Base-by-base conservation (phyloP, 352 stramenopile species). In the Phytophthora boehmeriae region DNA sequence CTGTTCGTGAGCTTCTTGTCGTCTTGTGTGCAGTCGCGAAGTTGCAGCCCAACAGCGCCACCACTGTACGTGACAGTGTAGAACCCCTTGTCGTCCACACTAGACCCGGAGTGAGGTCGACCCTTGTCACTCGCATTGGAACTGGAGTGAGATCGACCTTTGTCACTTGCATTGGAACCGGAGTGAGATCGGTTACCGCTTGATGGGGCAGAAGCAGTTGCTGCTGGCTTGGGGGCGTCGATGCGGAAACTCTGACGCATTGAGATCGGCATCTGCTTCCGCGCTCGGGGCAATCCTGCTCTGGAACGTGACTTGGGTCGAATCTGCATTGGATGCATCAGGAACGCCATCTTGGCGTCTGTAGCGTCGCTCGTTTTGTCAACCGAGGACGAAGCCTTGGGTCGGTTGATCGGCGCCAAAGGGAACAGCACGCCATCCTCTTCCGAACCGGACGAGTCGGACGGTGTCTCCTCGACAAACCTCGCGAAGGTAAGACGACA, bases 51-150 rank as follows among this genome's bases (percentile, higher is more conserved):
- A 5, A 88, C 68, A 11, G 72, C 49, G 10, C 78, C 78, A 25
- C 83, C 83, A 28, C 61, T 70, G 65, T 87, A 93, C 48, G 78
- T 52, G 52, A 91, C 72, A 42, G 83, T 87, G 67, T 88, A 93
- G 59, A 90, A 90, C 2, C 72, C 59, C 30, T 78, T 66, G 45
- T 82, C 78, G 49, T 75, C 59, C 20, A 65, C 63, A 38, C 46
- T 71, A 17, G 54, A 67, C 39, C 54, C 50, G 4, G 49, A 48
- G 11, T 71, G 62, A 4, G 60, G 53, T 51, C 30, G 38, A 11
- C 54, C 47, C 30, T 78, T 66, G 45, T 82, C 78, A 49, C 74
- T 56, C 20, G 63, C 63, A 38, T 49, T 71, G n/a, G 54, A 67
- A 35, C 54, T 45, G 4, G 49, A 48, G 11, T 71, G 62, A 4